Percentiles rank a stretch among this genome's conserved stretches.
Evolutionary conservation across 2,329 filamentous ascomycete genomes (phyloP).

Genomic region (Xylaria sp.): DNA sequence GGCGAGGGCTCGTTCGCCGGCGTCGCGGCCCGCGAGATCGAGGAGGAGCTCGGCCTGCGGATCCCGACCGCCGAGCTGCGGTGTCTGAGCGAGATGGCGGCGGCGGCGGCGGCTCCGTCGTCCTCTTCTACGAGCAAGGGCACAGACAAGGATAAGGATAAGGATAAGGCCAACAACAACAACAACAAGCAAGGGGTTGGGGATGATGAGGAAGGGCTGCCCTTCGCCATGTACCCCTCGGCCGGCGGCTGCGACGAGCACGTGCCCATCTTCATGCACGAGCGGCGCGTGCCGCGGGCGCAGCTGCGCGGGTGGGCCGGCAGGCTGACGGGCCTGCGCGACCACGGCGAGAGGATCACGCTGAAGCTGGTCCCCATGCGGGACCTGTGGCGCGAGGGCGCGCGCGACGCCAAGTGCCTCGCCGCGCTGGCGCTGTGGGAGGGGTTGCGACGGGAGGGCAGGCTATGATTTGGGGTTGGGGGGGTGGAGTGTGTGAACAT

Average conservation of each 20-base stretch:
- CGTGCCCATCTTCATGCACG: conserved; percentile 60
- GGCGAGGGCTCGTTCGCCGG: conserved; percentile 59
- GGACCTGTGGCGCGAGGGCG: conserved; percentile 61
- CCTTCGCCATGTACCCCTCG: conserved; percentile 58
- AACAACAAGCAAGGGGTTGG: conserved; percentile 28
- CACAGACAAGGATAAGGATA: conserved; percentile 13
- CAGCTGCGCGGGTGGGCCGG: conserved; percentile 59
- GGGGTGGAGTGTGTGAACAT: neutral
- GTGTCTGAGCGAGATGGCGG: conserved; percentile 54
- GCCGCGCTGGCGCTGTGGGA: conserved; percentile 62
- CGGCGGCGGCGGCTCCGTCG: neutral
- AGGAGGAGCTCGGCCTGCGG: conserved; percentile 61
- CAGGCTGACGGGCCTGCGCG: conserved; percentile 58
- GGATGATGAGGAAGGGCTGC: conserved; percentile 40
- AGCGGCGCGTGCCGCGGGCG: conserved; percentile 52
- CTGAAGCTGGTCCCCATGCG: conserved; percentile 60
- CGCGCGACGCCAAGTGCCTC: conserved; percentile 62
- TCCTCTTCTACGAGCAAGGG: no score
- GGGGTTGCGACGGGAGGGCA: conserved; percentile 52
- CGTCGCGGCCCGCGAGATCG: conserved; percentile 61
- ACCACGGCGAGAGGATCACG: conserved; percentile 64
- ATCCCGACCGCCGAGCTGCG: conserved; percentile 52
- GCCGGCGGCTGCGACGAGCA: conserved; percentile 64
- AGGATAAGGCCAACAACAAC: conserved; percentile 24
- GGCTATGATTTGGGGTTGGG: conserved; percentile 11